Conservation (phyloP, 164 flowering plant genomes). For the Brasenia schreberi region DNA sequence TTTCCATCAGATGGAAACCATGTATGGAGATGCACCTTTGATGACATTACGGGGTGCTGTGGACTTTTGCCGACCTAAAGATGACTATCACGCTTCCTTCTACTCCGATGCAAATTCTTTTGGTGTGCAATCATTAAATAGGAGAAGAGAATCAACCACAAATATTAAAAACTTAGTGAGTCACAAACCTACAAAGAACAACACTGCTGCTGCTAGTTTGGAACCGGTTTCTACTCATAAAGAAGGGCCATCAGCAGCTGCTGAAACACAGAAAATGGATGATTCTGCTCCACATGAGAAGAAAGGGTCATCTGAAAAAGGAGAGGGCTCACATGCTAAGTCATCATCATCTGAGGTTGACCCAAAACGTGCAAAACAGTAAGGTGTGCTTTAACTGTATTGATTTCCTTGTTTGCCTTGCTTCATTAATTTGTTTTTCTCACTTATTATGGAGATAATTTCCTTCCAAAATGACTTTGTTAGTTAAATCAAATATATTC, state of each 20-base stretch:
- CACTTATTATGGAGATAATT: no score
- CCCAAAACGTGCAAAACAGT: slow-evolving; percentile 65
- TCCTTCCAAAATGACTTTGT: no score
- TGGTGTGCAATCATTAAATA: slow-evolving; percentile 19
- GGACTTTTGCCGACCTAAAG: slow-evolving; percentile 27
- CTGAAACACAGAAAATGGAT: slow-evolving; percentile 19
- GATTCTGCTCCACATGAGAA: slow-evolving; percentile 23
- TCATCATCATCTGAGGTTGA: slow-evolving; percentile 42
- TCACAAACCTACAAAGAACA: slow-evolving; percentile 19
- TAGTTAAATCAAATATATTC: no score
- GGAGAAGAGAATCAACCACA: slow-evolving; percentile 24
- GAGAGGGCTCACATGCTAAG: slow-evolving; percentile 30
- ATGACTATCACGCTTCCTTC: slow-evolving; percentile 21
- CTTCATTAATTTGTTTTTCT: no score
- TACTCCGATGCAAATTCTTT: slow-evolving; percentile 16
- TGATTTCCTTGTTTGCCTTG: no score
- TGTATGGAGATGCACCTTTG: slow-evolving; percentile 14
- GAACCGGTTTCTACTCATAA: slow-evolving; percentile 16
- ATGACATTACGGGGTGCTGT: slow-evolving; percentile 33
- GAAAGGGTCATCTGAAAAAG: slow-evolving; percentile 32
- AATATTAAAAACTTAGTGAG: slow-evolving; percentile 12
- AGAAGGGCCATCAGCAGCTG: slow-evolving; percentile 15
- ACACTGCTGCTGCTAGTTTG: slow-evolving; percentile 13
- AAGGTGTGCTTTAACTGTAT: slow-evolving; percentile 8
- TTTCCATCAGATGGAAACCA: slow-evolving; percentile 25